Percentiles rank a stretch among this genome's conserved stretches.
Conservation (phyloP, 371 early-diverging fungal species). For the Mortierella sp. region DNA sequence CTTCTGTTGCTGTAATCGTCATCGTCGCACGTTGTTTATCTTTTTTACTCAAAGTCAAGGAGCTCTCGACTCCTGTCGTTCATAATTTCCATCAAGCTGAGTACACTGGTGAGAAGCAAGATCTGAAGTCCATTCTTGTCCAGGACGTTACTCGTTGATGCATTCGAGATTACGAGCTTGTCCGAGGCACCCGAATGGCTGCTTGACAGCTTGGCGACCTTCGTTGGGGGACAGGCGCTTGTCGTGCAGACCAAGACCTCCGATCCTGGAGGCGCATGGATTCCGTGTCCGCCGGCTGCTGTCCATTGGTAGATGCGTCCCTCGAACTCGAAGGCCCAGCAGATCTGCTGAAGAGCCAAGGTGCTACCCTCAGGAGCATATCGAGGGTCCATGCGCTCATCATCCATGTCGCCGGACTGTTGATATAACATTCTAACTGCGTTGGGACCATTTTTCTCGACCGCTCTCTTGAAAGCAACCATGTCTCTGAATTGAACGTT, state of each 20-base stretch:
- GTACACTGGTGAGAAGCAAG: conserved; percentile 43
- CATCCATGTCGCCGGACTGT: conserved; percentile 42
- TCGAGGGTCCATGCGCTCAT: conserved; percentile 27
- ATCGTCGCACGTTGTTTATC: neutral
- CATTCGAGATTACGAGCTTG: conserved; percentile 34
- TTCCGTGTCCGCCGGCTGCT: conserved; percentile 25
- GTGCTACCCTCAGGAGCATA: neutral
- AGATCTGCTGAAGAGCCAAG: neutral
- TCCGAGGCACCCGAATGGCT: conserved; percentile 46
- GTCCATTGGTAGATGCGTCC: conserved; percentile 54
- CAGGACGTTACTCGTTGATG: conserved; percentile 30
- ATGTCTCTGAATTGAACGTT: conserved; percentile 55
- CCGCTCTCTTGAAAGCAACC: conserved; percentile 55
- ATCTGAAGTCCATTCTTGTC: conserved; percentile 55
- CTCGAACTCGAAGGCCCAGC: conserved; percentile 55
- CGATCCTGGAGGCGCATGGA: conserved; percentile 36
- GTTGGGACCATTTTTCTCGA: conserved; percentile 35
- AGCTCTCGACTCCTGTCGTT: conserved; percentile 49
- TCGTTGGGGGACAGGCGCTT: conserved; percentile 23
- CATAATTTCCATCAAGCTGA: conserved; percentile 53
- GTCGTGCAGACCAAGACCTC: conserved; percentile 48
- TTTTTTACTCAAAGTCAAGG: conserved; percentile 50
- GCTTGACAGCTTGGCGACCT: conserved; percentile 35
- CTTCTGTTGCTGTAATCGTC: conserved; percentile 2
- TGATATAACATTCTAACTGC: conserved; percentile 1